These are phyloP conservation scores for Heritiera littoralis DNA, from an alignment of 345 rosid species.

Conservation along the genomic window DNA sequence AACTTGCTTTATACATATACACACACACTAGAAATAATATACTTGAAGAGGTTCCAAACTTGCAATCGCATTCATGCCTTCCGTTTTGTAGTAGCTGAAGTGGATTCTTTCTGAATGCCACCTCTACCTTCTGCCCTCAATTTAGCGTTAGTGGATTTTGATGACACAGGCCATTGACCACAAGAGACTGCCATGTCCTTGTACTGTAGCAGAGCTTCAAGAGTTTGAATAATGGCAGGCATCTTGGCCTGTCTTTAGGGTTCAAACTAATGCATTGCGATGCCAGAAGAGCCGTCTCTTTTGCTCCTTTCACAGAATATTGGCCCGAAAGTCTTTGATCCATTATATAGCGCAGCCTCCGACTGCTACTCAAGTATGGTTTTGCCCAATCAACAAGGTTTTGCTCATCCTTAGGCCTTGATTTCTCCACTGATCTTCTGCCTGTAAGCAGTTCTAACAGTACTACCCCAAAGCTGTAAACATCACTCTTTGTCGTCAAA, in stretches of 20 bases:
- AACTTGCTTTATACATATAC: not conserved
- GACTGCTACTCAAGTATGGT: conserved; percentile 71
- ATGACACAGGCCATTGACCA: conserved; percentile 65
- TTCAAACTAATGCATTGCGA: conserved; percentile 69
- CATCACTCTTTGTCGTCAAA: conserved; percentile 83
- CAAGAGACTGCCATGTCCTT: conserved; percentile 80
- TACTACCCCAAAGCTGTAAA: conserved; percentile 90
- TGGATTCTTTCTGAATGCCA: conserved; percentile 41
- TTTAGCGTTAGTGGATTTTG: conserved; percentile 35
- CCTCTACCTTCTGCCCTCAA: conserved; percentile 32
- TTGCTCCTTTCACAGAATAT: conserved; percentile 88
- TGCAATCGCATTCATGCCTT: conserved; percentile 13
- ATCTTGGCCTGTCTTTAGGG: conserved; percentile 91
- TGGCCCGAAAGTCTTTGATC: conserved; percentile 83
- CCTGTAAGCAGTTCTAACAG: conserved; percentile 59
- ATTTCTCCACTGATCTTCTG: conserved; percentile 75
- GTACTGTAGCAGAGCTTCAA: conserved; percentile 55
- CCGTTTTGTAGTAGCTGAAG: conserved; percentile 37
- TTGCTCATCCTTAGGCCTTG: conserved; percentile 67
- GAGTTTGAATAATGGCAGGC: conserved; percentile 61
- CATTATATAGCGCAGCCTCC: conserved; percentile 64
- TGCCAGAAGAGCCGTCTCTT: conserved; percentile 63
- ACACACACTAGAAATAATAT: not conserved
- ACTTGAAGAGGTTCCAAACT: not conserved
- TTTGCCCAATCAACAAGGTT: conserved; percentile 80